phyloP scores from a whole-genome alignment of 2,329 filamentous ascomycete species.

The Cercospora sp. region DNA sequence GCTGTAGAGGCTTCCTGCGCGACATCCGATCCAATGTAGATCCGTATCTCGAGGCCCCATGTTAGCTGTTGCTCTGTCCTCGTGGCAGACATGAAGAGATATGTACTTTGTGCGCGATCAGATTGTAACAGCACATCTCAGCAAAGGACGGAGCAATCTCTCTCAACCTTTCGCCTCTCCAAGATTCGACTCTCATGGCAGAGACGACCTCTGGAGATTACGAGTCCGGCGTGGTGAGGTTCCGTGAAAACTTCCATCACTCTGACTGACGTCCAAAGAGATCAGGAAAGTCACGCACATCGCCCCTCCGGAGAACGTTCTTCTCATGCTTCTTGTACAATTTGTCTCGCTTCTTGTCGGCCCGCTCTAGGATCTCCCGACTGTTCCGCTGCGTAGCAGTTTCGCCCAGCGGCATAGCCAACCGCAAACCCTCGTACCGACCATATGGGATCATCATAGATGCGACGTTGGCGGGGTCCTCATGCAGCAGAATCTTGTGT shows the following conservation, averaged over 20 bases:
- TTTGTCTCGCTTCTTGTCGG: neutral
- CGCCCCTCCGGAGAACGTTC: neutral
- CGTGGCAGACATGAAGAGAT: neutral
- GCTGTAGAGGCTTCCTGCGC: no score
- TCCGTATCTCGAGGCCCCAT: neutral
- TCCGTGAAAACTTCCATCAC: neutral
- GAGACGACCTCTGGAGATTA: neutral
- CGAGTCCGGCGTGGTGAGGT: neutral
- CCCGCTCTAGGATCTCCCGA: slow-evolving; percentile 14
- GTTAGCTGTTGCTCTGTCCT: neutral
- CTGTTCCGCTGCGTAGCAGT: slow-evolving; percentile 15
- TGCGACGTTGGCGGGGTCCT: neutral
- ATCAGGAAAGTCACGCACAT: neutral
- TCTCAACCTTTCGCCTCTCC: neutral
- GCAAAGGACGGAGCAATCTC: neutral
- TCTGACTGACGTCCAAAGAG: neutral
- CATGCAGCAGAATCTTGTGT: neutral
- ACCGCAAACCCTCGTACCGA: neutral
- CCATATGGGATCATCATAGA: neutral
- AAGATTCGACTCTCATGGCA: neutral
- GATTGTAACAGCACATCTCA: neutral
- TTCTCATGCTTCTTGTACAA: neutral
- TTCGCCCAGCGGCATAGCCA: slow-evolving; percentile 7
- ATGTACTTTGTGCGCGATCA: neutral
- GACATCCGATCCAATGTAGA: no score